Evolutionary conservation across 371 early-diverging fungal genomes (phyloP), one percentile per base, ranked within the genome.

Genomic region (Coemansia sp.): DNA sequence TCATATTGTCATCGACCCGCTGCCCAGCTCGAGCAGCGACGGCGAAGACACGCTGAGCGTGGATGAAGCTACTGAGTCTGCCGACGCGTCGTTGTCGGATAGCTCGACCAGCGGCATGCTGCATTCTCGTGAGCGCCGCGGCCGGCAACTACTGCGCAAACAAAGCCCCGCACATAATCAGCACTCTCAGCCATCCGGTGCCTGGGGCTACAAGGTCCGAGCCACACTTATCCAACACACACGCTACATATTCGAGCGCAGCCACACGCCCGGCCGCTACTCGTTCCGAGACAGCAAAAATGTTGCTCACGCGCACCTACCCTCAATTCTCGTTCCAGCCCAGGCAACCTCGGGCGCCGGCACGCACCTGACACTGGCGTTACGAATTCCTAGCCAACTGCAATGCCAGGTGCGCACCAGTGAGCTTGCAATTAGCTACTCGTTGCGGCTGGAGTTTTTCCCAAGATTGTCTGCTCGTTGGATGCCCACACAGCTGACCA

Each of bases 1-100:
- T 5, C 53, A 53, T 20, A 53, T 53, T 3, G 38, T 53, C 9
- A 20, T 53, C 4, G 53, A 53, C 5, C 53, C 53, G 20, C 53
- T 36, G 14, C 4, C 9, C 2, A 4, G 32, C 20, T 30, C 7
- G 4, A 35, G 35, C 35, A 2, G 6, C 11, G n/a, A 13, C 34
- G 35, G 14, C 6, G 5, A 5, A 13, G 31, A 14, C 9, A 36
- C 4, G 14, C n/a, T 14, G 8, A 36, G 53, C 26, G 26, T 26
- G 26, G 26, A 26, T 26, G 26, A 26, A 26, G 26, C 26, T 26
- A 26, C 26, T 26, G 26, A 26, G 26, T 26, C 26, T 26, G 26
- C 26, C 26, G 26, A 26, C 26, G 26, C 26, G 26, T 26, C 26
- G 26, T 26, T 26, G 26, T 26, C 26, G 26, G 26, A 26, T 26